Percentiles rank a stretch among this genome's conserved stretches.
These are phyloP conservation scores for Arabis alpina DNA, from an alignment of 345 rosid species.

Conservation along the genomic window DNA sequence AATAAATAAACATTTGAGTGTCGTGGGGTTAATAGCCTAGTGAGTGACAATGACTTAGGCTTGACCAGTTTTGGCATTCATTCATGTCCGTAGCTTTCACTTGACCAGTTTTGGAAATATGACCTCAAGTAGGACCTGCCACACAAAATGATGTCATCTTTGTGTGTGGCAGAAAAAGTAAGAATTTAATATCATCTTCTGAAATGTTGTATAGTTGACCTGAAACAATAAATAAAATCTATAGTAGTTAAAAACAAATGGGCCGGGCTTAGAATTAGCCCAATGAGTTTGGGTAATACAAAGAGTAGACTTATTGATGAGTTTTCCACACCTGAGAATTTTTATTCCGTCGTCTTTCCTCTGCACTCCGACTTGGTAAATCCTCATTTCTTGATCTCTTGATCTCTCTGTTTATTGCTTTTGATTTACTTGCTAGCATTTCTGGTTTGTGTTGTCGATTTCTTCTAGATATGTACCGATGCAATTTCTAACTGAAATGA, in stretches of 20 bases:
- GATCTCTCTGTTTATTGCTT: conserved; percentile 7
- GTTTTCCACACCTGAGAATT: neutral
- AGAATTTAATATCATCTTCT: no score
- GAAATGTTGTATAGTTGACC: no score
- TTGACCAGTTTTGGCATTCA: no score
- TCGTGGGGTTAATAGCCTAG: no score
- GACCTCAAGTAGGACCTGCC: no score
- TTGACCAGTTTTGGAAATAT: no score
- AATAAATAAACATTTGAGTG: no score
- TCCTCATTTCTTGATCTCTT: conserved; percentile 1
- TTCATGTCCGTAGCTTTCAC: no score
- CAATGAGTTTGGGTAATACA: neutral
- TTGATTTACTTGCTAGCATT: neutral
- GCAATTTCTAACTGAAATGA: conserved; percentile 5
- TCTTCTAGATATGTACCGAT: neutral
- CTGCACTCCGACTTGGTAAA: conserved; percentile 38
- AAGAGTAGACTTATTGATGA: neutral
- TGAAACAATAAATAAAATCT: no score
- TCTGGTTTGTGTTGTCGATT: neutral
- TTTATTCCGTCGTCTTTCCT: conserved; percentile 20
- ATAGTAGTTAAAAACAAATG: neutral
- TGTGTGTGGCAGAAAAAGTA: no score
- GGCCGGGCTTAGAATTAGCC: conserved; percentile 23
- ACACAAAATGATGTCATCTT: no score
- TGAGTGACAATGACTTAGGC: no score